Conservation (phyloP, 2,329 filamentous ascomycete genomes). For the Cercospora sp. region DNA sequence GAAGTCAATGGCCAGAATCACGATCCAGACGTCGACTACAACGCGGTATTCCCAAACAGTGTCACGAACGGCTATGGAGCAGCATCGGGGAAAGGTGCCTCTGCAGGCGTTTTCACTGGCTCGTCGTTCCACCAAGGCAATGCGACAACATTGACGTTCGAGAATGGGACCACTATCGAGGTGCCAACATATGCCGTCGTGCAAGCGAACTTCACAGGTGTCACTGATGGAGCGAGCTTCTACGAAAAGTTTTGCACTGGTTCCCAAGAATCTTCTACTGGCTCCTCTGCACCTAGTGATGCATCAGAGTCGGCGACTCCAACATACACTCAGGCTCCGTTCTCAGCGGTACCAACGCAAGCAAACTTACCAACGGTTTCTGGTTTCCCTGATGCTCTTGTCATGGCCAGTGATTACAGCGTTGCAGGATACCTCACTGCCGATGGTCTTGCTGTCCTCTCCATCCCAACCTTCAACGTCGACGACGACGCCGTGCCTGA, state of each 20-base stretch:
- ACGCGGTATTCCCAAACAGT: conserved; percentile 41
- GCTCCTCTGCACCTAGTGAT: no score
- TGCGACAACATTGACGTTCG: background rate
- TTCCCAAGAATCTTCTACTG: background rate
- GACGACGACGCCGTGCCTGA: no score
- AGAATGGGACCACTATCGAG: conserved; percentile 35
- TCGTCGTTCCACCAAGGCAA: background rate
- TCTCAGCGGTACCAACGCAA: no score
- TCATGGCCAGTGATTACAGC: conserved; percentile 27
- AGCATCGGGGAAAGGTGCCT: background rate
- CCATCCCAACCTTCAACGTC: conserved; percentile 30
- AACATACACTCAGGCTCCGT: no score
- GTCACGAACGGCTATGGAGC: conserved; percentile 5
- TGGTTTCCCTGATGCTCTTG: background rate
- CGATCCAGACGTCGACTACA: conserved; percentile 46
- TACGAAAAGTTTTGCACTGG: conserved; percentile 17
- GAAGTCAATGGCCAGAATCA: conserved; percentile 37
- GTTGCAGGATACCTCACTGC: conserved; percentile 50
- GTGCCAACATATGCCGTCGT: conserved; percentile 37
- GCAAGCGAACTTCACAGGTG: background rate
- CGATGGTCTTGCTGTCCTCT: conserved; percentile 48
- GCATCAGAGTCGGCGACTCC: no score
- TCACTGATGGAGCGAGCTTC: conserved; percentile 8
- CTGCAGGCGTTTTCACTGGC: background rate
- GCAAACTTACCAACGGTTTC: background rate